Evolutionary conservation across 2,329 filamentous ascomycete species (phyloP), one percentile per base, ranked within the genome.

Genomic region (Fusarium goolgardi): DNA sequence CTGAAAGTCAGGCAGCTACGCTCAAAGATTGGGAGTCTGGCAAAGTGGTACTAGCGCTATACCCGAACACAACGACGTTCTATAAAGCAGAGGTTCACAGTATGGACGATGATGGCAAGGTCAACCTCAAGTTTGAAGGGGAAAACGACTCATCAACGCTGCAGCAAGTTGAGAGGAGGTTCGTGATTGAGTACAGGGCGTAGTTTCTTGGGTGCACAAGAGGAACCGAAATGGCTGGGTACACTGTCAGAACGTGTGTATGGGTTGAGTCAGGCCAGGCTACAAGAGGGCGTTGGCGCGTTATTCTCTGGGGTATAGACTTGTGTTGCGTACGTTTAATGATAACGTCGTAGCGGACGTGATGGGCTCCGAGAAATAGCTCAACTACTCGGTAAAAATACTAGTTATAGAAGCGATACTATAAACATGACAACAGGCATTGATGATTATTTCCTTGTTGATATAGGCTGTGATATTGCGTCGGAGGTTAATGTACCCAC

Each of bases 1-100:
- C 86, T 0, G 80, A 81, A 66, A 78, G 66, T 74, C 82, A 69
- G 75, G 81, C 76, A 68, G 81, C 78, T 65, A 87, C 79, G 4
- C 81, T 90, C 18, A 80, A 84, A 6, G 83, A 91, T 40, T 85
- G 91, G 59, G 87, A 91, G 35, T 80, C 86, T 39, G 90, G 91
- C 44, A 92, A 90, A 75, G 86, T 88, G 45, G 92, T 95, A 11
- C 82, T 95, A 59, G 92, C 92, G 0, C 81, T 93, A 59, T 96
- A 96, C 74, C 92, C 92, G 0, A 90, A 93, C 71, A 95, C 92
- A 1, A 94, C 92, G 2, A 94, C 91, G 0, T 95, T 96, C 73
- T 96, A 96, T 77, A 90, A 91, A 75, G 92, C 92, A 2, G 91
- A 94, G 71, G 92, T 95, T 11, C 91, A 92, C 79, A 89, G 89